Evolutionary conservation across 306 rosid genomes (phyloP).

Genomic region (Mucuna pruriens): DNA sequence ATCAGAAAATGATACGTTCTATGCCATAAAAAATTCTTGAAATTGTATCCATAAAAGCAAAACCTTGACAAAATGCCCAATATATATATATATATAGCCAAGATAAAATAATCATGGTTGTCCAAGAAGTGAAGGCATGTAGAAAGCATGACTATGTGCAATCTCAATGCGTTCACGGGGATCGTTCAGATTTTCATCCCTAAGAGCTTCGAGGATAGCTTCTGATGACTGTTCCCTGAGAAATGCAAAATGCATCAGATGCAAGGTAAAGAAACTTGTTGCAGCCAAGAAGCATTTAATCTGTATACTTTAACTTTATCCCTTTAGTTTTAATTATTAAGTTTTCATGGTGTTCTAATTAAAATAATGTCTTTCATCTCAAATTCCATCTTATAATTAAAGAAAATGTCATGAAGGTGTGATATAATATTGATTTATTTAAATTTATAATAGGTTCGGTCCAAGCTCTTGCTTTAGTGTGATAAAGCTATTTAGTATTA

Average conservation of each 20-base stretch:
- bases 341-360: no score
- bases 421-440: not conserved
- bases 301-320: not conserved
- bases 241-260: conserved; percentile 36
- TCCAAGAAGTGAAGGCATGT: conserved; percentile 88
- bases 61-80: not conserved
- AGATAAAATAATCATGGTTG: conserved; percentile 51
- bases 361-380: not conserved
- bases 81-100: not conserved
- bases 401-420: not conserved
- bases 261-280: not conserved
- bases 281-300: not conserved
- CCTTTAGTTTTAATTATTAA: not conserved
- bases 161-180: conserved; percentile 93
- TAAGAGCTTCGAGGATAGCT: conserved; percentile 80
- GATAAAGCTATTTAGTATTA: no score
- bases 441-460: not conserved
- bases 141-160: conserved; percentile 91
- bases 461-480: no score
- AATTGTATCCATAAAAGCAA: no score
- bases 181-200: conserved; percentile 91
- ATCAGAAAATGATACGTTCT: no score
- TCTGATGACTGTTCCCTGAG: conserved; percentile 77
- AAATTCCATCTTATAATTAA: not conserved
- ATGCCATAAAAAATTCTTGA: no score